A percentile compares a stretch with the other conserved stretches of the same genome.
phyloP scores from a whole-genome alignment of 768 basidiomycete genomes.

The Rubroboletus pulcherrimus region DNA sequence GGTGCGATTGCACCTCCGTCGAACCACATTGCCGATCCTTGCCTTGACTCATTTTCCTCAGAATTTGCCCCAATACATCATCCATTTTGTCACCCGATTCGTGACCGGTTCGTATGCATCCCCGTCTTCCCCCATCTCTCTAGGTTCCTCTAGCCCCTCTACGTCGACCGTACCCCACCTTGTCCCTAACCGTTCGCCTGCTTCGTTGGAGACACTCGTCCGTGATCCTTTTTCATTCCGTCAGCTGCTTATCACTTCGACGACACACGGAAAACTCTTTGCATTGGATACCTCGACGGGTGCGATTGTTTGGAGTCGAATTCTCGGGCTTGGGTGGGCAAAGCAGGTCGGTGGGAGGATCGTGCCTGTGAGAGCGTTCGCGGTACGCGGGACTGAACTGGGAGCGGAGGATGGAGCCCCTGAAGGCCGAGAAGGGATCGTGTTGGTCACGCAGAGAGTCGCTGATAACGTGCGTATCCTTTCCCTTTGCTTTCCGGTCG shows the following conservation, averaged over 20 bases:
- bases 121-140: conserved; percentile 34
- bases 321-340: conserved; percentile 72
- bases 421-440: conserved; percentile 44
- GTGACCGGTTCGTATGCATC: conserved; percentile 63
- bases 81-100: conserved; percentile 68
- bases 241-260: conserved; percentile 75
- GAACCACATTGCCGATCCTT: neutral
- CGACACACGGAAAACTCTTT: conserved; percentile 69
- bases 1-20: conserved; percentile 32
- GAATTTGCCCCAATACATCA: conserved; percentile 68
- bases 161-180: conserved; percentile 17
- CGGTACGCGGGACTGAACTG: conserved; percentile 34
- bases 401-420: conserved; percentile 14
- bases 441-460: conserved; percentile 56
- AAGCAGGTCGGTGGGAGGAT: conserved; percentile 52
- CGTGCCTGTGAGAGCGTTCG: conserved; percentile 59
- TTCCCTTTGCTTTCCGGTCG: neutral
- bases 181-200: conserved; percentile 23
- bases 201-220: conserved; percentile 38
- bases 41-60: conserved; percentile 23
- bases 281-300: conserved; percentile 82
- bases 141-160: neutral
- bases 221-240: conserved; percentile 86
- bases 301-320: conserved; percentile 71
- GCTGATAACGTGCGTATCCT: conserved; percentile 54